Base-by-base conservation (phyloP, 495 filamentous ascomycete species). In the Penicillium longicatenatum region DNA sequence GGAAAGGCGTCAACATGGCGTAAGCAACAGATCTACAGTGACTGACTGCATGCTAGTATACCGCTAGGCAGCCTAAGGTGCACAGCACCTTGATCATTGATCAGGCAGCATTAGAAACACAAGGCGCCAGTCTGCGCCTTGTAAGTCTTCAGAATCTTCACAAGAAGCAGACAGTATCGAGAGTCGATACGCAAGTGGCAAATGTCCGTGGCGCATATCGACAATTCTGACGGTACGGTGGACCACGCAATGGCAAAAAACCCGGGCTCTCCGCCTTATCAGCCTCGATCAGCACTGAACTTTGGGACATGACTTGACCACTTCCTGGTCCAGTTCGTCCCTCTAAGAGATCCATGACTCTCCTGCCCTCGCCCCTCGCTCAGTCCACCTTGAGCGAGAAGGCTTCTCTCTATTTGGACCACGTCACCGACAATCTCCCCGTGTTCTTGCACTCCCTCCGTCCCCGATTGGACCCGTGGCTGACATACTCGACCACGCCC, bases 391-490 rank as follows among this genome's bases (percentile, higher is more conserved):
- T 81, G 72, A 66, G 73, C 65, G 75, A 82, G 70, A 72, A 75
- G 67, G 78, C 72, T 56, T 68, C 75, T 52, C 63, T 71, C 26
- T 81, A 84, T 52, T 61, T 88, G 50, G 76, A 81, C 51, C 79
- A 78, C 62, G 72, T 85, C 57, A 81, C 78, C 64, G 76, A 82
- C 49, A 84, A 81, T 52, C 70, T 86, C 59, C 74, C 79, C 60
- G 66, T 75, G 22, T 75, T 74, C n/a, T 64, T 79, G n/a, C 75
- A 67, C 12, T 69, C 75, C 35, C 57, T 79, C 20, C 72, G 70
- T 53, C 66, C 68, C 44, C 72, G 69, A 62, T 54, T 78, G 50
- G 65, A 72, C 64, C 62, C 70, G 26, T 61, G 69, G 52, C 58
- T 73, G 52, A 57, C 64, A 56, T 71, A 63, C 66, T 76, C 65